A percentile compares a stretch with the other conserved stretches of the same genome.
These are phyloP conservation scores for Beta vulgaris DNA, from an alignment of 148 eudicot species.

Conservation along the genomic window DNA sequence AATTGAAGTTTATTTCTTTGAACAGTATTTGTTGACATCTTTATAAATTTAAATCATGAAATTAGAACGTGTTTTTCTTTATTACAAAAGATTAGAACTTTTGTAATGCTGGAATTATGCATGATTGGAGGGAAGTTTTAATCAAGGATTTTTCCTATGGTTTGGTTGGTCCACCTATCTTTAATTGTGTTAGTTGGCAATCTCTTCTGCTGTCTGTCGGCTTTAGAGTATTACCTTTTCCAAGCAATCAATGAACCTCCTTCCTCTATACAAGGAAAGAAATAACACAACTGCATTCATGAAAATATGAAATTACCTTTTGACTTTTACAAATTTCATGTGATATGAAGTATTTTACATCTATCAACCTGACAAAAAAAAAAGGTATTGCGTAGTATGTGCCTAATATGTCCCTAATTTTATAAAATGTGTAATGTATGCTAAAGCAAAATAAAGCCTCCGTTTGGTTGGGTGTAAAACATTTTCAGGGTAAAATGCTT, in stretches of 20 bases:
- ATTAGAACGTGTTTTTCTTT: background rate
- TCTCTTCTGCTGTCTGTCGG: background rate
- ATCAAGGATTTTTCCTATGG: conserved; percentile 20
- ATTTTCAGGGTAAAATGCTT: too few relatives aligned
- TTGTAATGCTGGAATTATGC: background rate
- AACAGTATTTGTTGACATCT: background rate
- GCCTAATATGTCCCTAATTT: too few relatives aligned
- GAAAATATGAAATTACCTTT: too few relatives aligned
- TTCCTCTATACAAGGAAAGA: background rate
- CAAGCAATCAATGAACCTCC: too few relatives aligned
- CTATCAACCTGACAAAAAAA: too few relatives aligned
- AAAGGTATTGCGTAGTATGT: too few relatives aligned
- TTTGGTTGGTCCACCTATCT: conserved; percentile 43
- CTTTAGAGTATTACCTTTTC: background rate
- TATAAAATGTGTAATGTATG: too few relatives aligned
- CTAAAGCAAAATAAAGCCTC: too few relatives aligned
- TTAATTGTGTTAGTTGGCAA: conserved; percentile 18
- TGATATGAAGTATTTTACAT: too few relatives aligned
- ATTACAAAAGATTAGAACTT: background rate
- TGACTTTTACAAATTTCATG: too few relatives aligned
- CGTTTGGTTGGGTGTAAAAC: too few relatives aligned
- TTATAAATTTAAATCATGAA: background rate
- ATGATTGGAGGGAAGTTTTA: conserved; percentile 23
- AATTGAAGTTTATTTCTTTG: too few relatives aligned
- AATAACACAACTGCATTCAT: background rate